phyloP scores from a whole-genome alignment of 192 early-diverging fungal genomes.

The Diversispora eburnea region DNA sequence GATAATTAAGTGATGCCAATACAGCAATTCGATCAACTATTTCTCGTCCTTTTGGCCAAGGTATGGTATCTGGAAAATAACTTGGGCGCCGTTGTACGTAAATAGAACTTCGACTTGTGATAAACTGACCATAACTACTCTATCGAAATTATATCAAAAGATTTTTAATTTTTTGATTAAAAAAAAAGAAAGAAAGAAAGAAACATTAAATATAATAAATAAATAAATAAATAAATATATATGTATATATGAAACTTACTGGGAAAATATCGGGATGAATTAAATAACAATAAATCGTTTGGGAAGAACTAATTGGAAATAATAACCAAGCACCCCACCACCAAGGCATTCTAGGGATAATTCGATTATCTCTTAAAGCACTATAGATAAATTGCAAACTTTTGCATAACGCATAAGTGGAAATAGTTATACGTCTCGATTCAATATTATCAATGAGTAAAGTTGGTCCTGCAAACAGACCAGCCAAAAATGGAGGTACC shows the following conservation, averaged over 20 bases:
- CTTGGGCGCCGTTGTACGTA: conserved; percentile 16
- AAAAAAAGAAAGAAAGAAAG: background rate
- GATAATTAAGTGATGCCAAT: conserved; percentile 15
- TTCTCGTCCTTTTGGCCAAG: conserved; percentile 17
- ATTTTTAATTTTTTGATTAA: background rate
- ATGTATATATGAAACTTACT: background rate
- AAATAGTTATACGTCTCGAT: background rate
- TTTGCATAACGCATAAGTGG: conserved; percentile 12
- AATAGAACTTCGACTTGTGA: background rate
- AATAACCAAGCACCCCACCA: conserved; percentile 26
- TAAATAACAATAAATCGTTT: conserved; percentile 14
- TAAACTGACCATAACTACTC: conserved; percentile 2
- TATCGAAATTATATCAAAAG: background rate
- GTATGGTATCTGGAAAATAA: background rate
- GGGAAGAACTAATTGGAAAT: conserved; percentile 25
- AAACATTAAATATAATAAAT: too few species aligned
- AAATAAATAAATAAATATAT: background rate
- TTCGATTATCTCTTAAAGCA: background rate
- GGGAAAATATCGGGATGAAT: conserved; percentile 22
- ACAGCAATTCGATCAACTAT: conserved; percentile 14
- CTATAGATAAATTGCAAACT: conserved; percentile 20
- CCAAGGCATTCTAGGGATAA: conserved; percentile 23
- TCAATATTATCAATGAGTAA: conserved; percentile 6
- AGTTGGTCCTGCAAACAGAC: background rate
- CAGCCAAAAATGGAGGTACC: conserved; percentile 20